Conservation (phyloP, 1,284 basidiomycete species). For the Moesziomyces globuligerus region DNA sequence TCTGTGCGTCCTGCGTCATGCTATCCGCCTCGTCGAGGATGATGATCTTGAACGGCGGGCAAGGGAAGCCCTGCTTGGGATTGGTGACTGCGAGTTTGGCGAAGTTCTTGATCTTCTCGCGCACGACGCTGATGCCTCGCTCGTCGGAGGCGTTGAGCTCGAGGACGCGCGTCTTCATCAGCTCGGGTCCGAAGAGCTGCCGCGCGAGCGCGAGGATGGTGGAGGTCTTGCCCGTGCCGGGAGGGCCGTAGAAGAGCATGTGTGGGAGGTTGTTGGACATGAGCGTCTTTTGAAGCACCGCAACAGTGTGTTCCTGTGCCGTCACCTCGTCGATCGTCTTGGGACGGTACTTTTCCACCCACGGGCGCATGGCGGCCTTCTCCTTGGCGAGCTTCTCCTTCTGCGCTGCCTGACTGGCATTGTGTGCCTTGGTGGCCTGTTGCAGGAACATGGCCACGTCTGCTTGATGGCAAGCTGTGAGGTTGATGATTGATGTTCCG, state of each 20-base stretch:
- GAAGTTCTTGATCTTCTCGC: slow-evolving; percentile 99
- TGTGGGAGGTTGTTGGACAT: slow-evolving; percentile 95
- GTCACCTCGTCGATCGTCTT: slow-evolving; percentile 98
- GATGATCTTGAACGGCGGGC: slow-evolving; percentile 98
- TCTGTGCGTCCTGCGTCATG: slow-evolving; percentile 99
- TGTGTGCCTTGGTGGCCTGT: slow-evolving; percentile 39
- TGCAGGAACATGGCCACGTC: slow-evolving; percentile 34
- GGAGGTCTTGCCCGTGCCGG: slow-evolving; percentile 98
- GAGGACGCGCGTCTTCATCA: slow-evolving; percentile 90
- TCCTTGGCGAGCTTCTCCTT: slow-evolving; percentile 46
- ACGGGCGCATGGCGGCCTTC: slow-evolving; percentile 77
- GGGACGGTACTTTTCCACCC: slow-evolving; percentile 99
- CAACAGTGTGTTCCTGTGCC: slow-evolving; percentile 94
- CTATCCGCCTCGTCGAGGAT: slow-evolving; percentile 99
- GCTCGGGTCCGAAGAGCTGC: slow-evolving; percentile 95
- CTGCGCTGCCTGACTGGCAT: slow-evolving; percentile 28
- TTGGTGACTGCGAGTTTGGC: slow-evolving; percentile 74
- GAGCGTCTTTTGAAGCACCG: slow-evolving; percentile 88
- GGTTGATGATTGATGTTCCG: too few species aligned
- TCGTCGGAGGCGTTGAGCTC: slow-evolving; percentile 99
- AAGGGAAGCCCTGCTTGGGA: slow-evolving; percentile 75
- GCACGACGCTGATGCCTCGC: slow-evolving; percentile 92
- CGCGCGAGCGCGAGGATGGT: slow-evolving; percentile 94
- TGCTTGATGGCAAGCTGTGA: not conserved
- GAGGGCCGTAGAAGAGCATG: slow-evolving; percentile 99